Percentiles rank a stretch among this genome's conserved stretches.
Conservation (phyloP, 1,284 basidiomycete species). For the Peniophora sp. region DNA sequence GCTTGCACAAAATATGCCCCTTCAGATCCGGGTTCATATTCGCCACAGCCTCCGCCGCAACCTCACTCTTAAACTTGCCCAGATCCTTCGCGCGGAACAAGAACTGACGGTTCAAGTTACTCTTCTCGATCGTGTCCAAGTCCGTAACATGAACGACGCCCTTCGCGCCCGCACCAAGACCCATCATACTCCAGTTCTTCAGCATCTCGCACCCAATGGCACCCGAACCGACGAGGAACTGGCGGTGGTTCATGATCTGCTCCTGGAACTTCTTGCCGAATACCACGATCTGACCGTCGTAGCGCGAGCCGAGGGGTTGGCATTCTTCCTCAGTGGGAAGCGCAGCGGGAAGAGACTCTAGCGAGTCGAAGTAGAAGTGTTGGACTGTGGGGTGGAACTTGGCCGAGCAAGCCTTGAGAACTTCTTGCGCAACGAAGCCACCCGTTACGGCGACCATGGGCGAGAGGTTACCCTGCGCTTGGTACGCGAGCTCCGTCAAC, state of each 20-base stretch:
- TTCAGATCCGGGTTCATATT: conserved; percentile 95
- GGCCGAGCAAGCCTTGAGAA: conserved; percentile 93
- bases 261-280: conserved; percentile 92
- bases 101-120: conserved; percentile 98
- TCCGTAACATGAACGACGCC: conserved; percentile 94
- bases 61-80: conserved; percentile 97
- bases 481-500: conserved; percentile 82
- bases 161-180: conserved; percentile 75
- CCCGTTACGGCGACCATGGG: conserved; percentile 94
- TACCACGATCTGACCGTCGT: conserved; percentile 94
- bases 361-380: conserved; percentile 94
- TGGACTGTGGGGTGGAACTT: conserved; percentile 99
- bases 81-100: conserved; percentile 96
- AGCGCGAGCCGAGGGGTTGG: conserved; percentile 77
- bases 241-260: conserved; percentile 85
- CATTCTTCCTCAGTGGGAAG: conserved; percentile 83
- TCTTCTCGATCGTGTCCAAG: conserved; percentile 99
- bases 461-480: conserved; percentile 89
- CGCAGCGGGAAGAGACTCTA: conserved; percentile 82
- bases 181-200: conserved; percentile 99
- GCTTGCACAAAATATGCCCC: conserved; percentile 84
- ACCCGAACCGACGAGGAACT: conserved; percentile 97
- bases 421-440: conserved; percentile 97
- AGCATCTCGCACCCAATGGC: conserved; percentile 99
- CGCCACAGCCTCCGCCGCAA: conserved; percentile 85